Evolutionary conservation across 257 asterid species (phyloP).

Genomic region (Solanum clarkiae): DNA sequence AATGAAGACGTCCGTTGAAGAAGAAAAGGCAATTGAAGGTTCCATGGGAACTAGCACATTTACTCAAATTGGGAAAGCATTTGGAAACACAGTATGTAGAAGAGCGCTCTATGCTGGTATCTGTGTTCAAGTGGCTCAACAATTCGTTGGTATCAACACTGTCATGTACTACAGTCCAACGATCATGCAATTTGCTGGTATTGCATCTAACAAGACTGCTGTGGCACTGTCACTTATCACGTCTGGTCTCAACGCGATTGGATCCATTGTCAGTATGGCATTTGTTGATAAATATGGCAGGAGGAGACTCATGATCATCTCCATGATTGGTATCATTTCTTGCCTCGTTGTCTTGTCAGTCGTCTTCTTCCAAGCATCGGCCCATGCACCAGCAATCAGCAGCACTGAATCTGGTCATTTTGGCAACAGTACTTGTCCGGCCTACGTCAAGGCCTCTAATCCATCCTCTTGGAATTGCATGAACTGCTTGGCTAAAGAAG

Average conservation of each 20-base stretch:
- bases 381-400: background rate
- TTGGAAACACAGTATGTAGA: background rate
- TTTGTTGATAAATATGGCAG: slow-evolving; percentile 22
- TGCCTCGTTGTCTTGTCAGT: slow-evolving; percentile 6
- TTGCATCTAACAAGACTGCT: slow-evolving; percentile 21
- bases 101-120: slow-evolving; percentile 18
- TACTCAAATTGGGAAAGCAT: background rate
- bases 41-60: background rate
- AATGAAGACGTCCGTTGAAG: slow-evolving; percentile 8
- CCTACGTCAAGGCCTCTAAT: background rate
- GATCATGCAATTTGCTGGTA: slow-evolving; percentile 24
- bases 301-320: slow-evolving; percentile 10
- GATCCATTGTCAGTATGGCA: slow-evolving; percentile 19
- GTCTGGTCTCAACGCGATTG: slow-evolving; percentile 18
- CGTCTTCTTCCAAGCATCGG: slow-evolving; percentile 4
- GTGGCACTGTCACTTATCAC: slow-evolving; percentile 24
- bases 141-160: slow-evolving; percentile 25
- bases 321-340: slow-evolving; percentile 20
- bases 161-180: slow-evolving; percentile 13
- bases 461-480: slow-evolving; percentile 7
- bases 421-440: background rate
- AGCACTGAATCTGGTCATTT: background rate
- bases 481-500: slow-evolving; percentile 3
- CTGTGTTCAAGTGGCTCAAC: slow-evolving; percentile 19
- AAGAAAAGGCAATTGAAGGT: slow-evolving; percentile 14